A percentile compares a stretch with the other conserved stretches of the same genome.
phyloP scores from a whole-genome alignment of 192 early-diverging fungal genomes.

The Coemansia sp. region DNA sequence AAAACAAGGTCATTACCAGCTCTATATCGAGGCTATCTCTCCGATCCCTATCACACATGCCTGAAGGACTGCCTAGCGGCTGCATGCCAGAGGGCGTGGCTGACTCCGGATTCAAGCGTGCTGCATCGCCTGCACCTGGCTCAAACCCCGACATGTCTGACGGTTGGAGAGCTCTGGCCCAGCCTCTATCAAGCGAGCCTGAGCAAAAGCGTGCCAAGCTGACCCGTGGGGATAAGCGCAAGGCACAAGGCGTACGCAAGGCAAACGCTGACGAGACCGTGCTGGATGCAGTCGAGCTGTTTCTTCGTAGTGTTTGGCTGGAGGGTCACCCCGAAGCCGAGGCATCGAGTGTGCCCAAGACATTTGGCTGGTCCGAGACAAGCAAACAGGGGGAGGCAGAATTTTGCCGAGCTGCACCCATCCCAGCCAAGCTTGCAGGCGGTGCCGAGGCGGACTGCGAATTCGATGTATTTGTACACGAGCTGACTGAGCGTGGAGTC shows the following conservation, averaged over 20 bases:
- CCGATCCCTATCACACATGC: neutral
- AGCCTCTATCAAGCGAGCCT: neutral
- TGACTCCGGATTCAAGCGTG: slow-evolving; percentile 4
- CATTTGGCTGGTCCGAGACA: slow-evolving; percentile 39
- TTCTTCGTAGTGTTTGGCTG: slow-evolving; percentile 26
- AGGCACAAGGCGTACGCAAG: slow-evolving; percentile 21
- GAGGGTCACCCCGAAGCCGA: neutral
- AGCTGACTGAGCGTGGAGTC: slow-evolving; percentile 40
- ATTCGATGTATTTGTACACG: slow-evolving; percentile 38
- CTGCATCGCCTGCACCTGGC: neutral
- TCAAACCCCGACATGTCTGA: neutral
- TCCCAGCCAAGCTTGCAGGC: slow-evolving; percentile 41
- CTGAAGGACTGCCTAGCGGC: neutral
- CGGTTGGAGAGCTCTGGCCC: neutral
- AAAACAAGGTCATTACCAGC: neutral
- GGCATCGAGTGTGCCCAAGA: slow-evolving; percentile 2
- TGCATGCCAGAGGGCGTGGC: neutral
- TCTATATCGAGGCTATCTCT: neutral
- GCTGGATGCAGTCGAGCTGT: slow-evolving; percentile 31
- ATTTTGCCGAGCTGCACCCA: slow-evolving; percentile 30
- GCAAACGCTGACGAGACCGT: slow-evolving; percentile 34
- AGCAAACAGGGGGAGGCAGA: slow-evolving; percentile 24
- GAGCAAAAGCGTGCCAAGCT: slow-evolving; percentile 34
- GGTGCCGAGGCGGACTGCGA: slow-evolving; percentile 27
- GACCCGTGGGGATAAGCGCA: slow-evolving; percentile 6